phyloP scores from a whole-genome alignment of 192 early-diverging fungal genomes.

The Gigaspora rosea region DNA sequence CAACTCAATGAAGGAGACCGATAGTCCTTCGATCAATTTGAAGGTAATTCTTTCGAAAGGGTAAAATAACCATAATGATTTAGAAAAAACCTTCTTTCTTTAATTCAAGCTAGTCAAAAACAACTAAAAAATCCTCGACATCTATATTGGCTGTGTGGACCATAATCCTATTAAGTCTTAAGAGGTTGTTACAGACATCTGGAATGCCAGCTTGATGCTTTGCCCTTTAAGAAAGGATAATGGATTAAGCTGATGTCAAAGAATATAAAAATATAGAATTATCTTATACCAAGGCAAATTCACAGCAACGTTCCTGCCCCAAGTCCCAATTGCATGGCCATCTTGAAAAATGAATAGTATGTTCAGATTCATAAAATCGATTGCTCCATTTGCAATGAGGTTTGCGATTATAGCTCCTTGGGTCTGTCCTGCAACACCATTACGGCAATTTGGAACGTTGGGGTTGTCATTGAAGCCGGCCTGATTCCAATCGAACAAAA shows the following conservation, averaged over 20 bases:
- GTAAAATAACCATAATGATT: constrained; percentile 4
- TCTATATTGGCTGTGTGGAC: neutral
- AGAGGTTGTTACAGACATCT: too few species aligned
- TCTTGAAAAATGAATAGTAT: neutral
- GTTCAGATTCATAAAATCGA: neutral
- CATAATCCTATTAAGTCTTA: too few species aligned
- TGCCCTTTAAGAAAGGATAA: too few species aligned
- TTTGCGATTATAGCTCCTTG: too few species aligned
- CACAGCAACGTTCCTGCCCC: neutral
- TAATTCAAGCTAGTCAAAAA: neutral
- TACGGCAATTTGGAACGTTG: too few species aligned
- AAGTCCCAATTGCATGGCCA: neutral
- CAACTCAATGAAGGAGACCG: neutral
- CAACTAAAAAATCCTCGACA: neutral
- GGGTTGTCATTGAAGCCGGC: too few species aligned
- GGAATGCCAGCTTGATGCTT: too few species aligned
- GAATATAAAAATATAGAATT: too few species aligned
- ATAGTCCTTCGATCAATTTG: neutral
- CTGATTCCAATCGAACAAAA: too few species aligned
- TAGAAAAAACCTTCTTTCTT: neutral
- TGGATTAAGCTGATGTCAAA: too few species aligned
- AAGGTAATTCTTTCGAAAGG: neutral
- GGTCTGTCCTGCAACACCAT: too few species aligned
- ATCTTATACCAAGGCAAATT: neutral
- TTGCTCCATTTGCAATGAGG: neutral